Conservation (phyloP, 2,329 filamentous ascomycete genomes). For the Cladosporium sp. region DNA sequence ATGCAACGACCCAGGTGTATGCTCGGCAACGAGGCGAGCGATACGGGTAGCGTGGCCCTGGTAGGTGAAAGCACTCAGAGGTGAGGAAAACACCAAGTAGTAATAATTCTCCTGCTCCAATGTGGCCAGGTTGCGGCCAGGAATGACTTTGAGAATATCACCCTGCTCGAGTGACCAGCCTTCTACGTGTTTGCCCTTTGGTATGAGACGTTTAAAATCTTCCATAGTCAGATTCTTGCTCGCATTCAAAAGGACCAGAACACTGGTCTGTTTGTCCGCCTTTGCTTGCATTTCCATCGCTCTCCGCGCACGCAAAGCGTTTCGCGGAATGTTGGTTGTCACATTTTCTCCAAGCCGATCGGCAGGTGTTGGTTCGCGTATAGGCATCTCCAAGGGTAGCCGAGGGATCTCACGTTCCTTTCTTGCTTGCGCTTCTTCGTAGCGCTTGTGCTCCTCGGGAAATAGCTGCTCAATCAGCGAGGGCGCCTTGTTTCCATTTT, state of each 20-base stretch:
- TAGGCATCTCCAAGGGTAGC: constrained; percentile 24
- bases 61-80: constrained; percentile 58
- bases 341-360: neutral
- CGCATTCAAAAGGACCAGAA: constrained; percentile 56
- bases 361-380: neutral
- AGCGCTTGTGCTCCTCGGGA: constrained; percentile 43
- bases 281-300: constrained; percentile 3
- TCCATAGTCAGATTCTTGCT: constrained; percentile 57
- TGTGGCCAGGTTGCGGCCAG: constrained; percentile 59
- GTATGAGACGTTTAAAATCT: constrained; percentile 66
- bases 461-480: constrained; percentile 50
- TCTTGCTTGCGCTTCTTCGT: constrained; percentile 18
- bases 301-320: neutral
- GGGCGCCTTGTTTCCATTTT: constrained; percentile 22
- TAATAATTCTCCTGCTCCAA: constrained; percentile 62
- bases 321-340: no score
- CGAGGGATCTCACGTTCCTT: constrained; percentile 31
- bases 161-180: constrained; percentile 53
- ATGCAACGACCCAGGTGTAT: constrained; percentile 39
- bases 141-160: constrained; percentile 56
- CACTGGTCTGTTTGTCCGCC: constrained; percentile 30
- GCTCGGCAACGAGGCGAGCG: constrained; percentile 41
- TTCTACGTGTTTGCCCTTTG: constrained; percentile 59
- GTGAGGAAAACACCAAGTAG: constrained; percentile 62
- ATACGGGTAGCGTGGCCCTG: constrained; percentile 51